phyloP scores from a whole-genome alignment of 257 asterid genomes.

The Ajuga chamaepitys region DNA sequence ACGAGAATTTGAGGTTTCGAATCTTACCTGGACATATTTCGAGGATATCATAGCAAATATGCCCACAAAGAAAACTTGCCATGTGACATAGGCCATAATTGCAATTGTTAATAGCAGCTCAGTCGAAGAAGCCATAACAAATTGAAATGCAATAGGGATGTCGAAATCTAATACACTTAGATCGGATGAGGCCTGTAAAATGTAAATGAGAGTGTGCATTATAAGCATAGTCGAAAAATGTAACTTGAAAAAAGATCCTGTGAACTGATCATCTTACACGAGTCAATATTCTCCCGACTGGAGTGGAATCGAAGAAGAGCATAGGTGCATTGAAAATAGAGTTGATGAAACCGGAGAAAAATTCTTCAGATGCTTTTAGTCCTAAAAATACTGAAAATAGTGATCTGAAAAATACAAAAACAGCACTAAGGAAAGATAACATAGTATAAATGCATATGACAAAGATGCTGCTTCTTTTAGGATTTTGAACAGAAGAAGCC shows the following conservation, averaged over 20 bases:
- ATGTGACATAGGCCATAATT: constrained; percentile 61
- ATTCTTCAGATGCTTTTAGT: constrained; percentile 52
- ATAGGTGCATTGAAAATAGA: constrained; percentile 69
- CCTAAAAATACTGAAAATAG: constrained; percentile 50
- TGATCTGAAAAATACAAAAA: constrained; percentile 45
- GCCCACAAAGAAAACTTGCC: constrained; percentile 82
- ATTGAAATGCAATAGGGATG: constrained; percentile 43
- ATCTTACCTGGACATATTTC: constrained; percentile 62
- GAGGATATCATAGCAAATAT: constrained; percentile 45
- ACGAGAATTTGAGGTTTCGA: neutral
- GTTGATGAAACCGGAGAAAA: constrained; percentile 48
- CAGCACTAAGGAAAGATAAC: constrained; percentile 38
- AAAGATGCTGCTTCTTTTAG: constrained; percentile 24
- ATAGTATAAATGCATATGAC: constrained; percentile 44
- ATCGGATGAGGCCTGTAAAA: constrained; percentile 70
- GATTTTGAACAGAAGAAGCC: constrained; percentile 43
- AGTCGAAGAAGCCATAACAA: constrained; percentile 24
- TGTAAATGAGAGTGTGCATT: neutral
- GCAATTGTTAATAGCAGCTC: constrained; percentile 47
- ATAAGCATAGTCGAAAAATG: neutral
- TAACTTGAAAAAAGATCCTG: neutral
- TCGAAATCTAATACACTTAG: constrained; percentile 61
- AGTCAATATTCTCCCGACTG: constrained; percentile 67
- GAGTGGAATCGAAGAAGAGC: constrained; percentile 84
- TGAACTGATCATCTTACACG: constrained; percentile 36